phyloP scores from a whole-genome alignment of 2,329 filamentous ascomycete species.

The Bipolaris cookei region DNA sequence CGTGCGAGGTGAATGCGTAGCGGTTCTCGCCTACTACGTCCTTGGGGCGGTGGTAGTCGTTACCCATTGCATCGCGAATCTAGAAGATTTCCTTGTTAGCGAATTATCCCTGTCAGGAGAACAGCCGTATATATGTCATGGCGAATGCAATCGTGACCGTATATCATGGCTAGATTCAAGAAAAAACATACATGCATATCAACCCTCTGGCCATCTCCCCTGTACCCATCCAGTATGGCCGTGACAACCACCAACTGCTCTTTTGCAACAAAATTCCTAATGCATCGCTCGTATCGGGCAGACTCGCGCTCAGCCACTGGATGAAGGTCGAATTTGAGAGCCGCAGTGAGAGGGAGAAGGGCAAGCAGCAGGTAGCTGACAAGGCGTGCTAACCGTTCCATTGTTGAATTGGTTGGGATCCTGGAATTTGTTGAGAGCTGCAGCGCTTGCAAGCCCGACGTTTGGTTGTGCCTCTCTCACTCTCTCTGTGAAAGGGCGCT shows the following conservation, averaged over 20 bases:
- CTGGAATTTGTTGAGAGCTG: constrained; percentile 22
- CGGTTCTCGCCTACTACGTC: constrained; percentile 91
- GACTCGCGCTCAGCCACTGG: constrained; percentile 69
- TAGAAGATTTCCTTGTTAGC: constrained; percentile 50
- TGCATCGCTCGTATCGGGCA: constrained; percentile 78
- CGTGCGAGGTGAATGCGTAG: constrained; percentile 91
- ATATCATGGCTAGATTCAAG: background rate
- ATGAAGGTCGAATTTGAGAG: constrained; percentile 91
- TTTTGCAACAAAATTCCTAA: constrained; percentile 91
- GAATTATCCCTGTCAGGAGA: background rate
- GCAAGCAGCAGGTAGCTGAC: constrained; percentile 45
- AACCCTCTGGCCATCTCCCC: constrained; percentile 89
- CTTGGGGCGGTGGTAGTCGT: constrained; percentile 91
- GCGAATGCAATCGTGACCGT: no score
- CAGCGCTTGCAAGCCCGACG: constrained; percentile 13
- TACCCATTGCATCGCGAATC: constrained; percentile 95
- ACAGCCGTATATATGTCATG: no score
- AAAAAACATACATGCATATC: constrained; percentile 84
- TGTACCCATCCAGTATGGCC: constrained; percentile 80
- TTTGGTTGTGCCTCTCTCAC: constrained; percentile 11
- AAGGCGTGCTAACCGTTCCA: constrained; percentile 46
- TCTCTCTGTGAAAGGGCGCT: constrained; percentile 24
- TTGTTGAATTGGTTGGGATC: constrained; percentile 21
- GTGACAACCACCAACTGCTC: constrained; percentile 97
- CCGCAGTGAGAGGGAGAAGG: constrained; percentile 58